A percentile compares a stretch with the other conserved stretches of the same genome.
Evolutionary conservation across 352 stramenopile genomes (phyloP).

Genomic region (Globisporangium cederbergense): DNA sequence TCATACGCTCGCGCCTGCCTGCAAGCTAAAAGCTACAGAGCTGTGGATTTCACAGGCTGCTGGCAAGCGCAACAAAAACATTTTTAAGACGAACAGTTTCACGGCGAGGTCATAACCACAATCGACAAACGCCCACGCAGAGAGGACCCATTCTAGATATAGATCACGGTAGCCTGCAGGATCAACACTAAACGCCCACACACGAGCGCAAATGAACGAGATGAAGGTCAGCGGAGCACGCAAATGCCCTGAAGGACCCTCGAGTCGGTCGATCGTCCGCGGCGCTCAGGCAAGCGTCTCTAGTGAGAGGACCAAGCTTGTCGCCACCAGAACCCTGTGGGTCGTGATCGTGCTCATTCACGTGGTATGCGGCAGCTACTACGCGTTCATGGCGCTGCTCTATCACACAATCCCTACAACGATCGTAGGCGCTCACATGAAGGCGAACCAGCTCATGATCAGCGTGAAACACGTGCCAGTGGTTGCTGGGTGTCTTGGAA

Average conservation of each 20-base stretch:
- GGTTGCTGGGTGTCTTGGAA: background rate
- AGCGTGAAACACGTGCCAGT: background rate
- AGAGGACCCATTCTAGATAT: too few relatives aligned
- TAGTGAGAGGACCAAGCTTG: background rate
- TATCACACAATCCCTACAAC: background rate
- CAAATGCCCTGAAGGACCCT: background rate
- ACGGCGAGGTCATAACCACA: too few relatives aligned
- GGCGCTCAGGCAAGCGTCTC: background rate
- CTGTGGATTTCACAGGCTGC: too few relatives aligned
- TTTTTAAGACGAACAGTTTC: too few relatives aligned
- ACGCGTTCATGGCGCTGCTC: background rate
- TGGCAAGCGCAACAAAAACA: too few relatives aligned
- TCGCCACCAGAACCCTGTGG: background rate
- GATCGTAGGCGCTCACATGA: background rate
- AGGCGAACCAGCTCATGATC: background rate
- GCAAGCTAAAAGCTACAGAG: too few relatives aligned
- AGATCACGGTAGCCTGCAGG: too few relatives aligned
- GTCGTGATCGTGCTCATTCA: conserved; percentile 1
- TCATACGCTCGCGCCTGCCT: too few relatives aligned
- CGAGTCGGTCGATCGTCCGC: background rate
- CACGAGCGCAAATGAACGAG: too few relatives aligned
- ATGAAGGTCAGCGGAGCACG: too few relatives aligned
- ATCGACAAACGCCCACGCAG: too few relatives aligned
- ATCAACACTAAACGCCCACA: too few relatives aligned
- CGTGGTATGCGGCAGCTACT: background rate